These are phyloP conservation scores for Amylostereum chailletii DNA, from an alignment of 1,284 basidiomycete species.

Conservation along the genomic window DNA sequence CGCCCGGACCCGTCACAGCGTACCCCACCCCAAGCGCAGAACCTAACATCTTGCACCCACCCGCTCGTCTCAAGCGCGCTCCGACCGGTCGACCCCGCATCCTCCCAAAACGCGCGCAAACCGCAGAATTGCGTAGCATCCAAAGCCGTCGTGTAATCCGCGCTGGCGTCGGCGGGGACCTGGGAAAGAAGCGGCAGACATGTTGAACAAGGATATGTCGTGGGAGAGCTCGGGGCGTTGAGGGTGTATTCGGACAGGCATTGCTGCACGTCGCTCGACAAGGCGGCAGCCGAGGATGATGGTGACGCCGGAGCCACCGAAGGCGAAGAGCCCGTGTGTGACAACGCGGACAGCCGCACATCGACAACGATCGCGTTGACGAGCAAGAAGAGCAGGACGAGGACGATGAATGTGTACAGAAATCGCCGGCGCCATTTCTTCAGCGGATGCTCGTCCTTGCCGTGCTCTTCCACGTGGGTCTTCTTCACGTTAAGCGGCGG, in stretches of 20 bases:
- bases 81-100: constrained; percentile 30
- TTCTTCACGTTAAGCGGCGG: constrained; percentile 32
- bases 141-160: constrained; percentile 20
- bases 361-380: constrained; percentile 33
- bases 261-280: constrained; percentile 32
- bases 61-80: constrained; percentile 30
- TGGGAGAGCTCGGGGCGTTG: constrained; percentile 35
- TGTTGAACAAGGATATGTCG: constrained; percentile 37
- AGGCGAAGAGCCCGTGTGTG: constrained; percentile 1
- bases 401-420: constrained; percentile 23
- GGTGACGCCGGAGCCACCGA: constrained; percentile 10
- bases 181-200: constrained; percentile 33
- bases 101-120: constrained; percentile 38
- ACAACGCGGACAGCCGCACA: constrained; percentile 22
- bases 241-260: constrained; percentile 40
- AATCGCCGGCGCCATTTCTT: constrained; percentile 23
- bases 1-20: constrained; percentile 31
- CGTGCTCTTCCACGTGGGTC: constrained; percentile 21
- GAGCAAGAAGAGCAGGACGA: constrained; percentile 35
- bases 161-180: constrained; percentile 26
- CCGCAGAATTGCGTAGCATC: constrained; percentile 40
- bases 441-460: constrained; percentile 16
- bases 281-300: constrained; percentile 14
- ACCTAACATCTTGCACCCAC: constrained; percentile 38
- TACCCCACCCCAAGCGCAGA: constrained; percentile 43